Conservation (phyloP, 768 basidiomycete species). For the Mycena rosella region DNA sequence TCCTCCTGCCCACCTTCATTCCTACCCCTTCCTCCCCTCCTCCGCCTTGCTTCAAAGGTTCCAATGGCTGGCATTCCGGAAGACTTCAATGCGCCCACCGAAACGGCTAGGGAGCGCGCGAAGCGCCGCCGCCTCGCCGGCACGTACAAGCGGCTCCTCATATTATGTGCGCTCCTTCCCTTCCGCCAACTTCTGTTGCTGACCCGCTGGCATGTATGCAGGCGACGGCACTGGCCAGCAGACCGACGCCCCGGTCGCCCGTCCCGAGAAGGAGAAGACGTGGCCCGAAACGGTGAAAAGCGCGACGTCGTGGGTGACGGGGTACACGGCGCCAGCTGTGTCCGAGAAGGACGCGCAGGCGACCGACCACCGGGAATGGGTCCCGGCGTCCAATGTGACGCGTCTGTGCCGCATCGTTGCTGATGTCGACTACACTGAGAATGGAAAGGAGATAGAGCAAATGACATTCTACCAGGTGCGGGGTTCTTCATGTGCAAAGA, state of each 20-base stretch:
- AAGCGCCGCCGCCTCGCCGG: not conserved
- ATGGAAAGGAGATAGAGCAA: constrained; percentile 5
- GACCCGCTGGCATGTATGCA: not conserved
- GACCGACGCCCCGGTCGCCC: constrained; percentile 1
- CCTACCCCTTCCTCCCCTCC: not conserved
- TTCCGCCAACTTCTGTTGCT: not conserved
- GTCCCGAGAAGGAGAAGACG: not conserved
- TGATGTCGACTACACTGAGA: not conserved
- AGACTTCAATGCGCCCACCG: not conserved
- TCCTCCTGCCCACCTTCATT: not conserved
- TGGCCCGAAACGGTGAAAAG: no score
- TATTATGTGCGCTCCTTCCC: constrained; percentile 2
- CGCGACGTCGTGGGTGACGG: no score
- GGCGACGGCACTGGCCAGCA: constrained; percentile 11
- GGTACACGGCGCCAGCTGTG: no score
- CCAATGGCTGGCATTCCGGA: not conserved
- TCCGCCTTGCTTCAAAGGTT: not conserved
- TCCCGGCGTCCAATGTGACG: constrained; percentile 5
- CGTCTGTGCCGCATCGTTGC: constrained; percentile 1
- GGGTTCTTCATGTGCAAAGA: constrained; percentile 2
- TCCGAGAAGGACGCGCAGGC: no score
- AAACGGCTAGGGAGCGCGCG: not conserved
- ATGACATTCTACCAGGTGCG: constrained; percentile 7
- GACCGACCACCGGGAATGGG: not conserved
- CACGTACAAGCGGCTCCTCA: constrained; percentile 2